A percentile compares a stretch with the other conserved stretches of the same genome.
phyloP scores from a whole-genome alignment of 257 asterid genomes.

The Ilex asprella region DNA sequence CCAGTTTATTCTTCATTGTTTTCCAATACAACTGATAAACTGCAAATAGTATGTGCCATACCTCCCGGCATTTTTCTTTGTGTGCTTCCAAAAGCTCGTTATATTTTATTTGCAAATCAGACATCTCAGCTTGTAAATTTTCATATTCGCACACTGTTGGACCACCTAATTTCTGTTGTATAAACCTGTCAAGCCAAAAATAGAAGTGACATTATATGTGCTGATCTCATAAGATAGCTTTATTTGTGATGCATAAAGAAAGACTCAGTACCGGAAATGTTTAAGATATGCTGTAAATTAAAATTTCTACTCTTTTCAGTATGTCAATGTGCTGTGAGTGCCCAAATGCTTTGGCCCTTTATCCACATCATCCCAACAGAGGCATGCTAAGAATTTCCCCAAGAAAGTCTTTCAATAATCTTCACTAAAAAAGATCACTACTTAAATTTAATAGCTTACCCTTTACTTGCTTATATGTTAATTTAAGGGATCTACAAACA shows the following conservation, averaged over 20 bases:
- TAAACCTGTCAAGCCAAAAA: constrained; percentile 40
- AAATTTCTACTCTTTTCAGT: not conserved
- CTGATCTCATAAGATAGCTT: too few species aligned
- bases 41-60: constrained; percentile 7
- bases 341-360: not conserved
- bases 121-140: constrained; percentile 66
- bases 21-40: too few species aligned
- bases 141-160: constrained; percentile 74
- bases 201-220: not conserved
- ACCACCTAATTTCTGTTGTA: constrained; percentile 91
- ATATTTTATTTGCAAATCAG: constrained; percentile 53
- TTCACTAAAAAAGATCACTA: not conserved
- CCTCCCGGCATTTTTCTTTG: constrained; percentile 77
- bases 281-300: not conserved
- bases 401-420: not conserved
- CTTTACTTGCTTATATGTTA: not conserved
- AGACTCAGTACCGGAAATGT: too few species aligned
- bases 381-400: not conserved
- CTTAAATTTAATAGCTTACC: not conserved
- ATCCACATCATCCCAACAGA: too few species aligned
- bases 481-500: not conserved
- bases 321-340: not conserved
- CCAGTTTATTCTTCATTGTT: too few species aligned
- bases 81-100: constrained; percentile 59
- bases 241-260: not conserved